phyloP scores from a whole-genome alignment of 805 yeast genomes.

The Yarrowia yakushimensis region DNA sequence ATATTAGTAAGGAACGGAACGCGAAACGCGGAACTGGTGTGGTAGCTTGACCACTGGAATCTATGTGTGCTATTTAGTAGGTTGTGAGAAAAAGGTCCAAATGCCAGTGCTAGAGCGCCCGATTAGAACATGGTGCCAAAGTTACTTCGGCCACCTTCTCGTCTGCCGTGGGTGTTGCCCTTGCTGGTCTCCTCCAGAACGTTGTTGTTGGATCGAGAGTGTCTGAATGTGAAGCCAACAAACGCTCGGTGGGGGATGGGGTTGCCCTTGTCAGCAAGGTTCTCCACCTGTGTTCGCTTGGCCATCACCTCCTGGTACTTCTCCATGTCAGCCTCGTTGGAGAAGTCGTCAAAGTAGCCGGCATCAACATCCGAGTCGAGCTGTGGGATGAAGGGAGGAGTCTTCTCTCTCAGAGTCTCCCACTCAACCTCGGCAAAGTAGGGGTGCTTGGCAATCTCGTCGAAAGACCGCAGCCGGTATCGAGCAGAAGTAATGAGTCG shows the following conservation, averaged over 20 bases:
- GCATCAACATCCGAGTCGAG: constrained; percentile 96
- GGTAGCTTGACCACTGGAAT: background rate
- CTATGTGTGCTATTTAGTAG: background rate
- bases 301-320: constrained; percentile 96
- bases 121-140: constrained; percentile 23
- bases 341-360: constrained; percentile 96
- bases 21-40: background rate
- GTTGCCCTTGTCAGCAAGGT: constrained; percentile 62
- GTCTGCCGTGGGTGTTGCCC: constrained; percentile 4
- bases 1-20: constrained; percentile 9
- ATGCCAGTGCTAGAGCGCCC: background rate
- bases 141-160: constrained; percentile 12
- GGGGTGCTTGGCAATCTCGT: constrained; percentile 72
- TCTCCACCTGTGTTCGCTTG: constrained; percentile 81
- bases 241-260: constrained; percentile 62
- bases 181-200: constrained; percentile 20
- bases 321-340: constrained; percentile 94
- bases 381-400: constrained; percentile 97
- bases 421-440: constrained; percentile 86
- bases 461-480: constrained; percentile 69
- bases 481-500: constrained; percentile 77
- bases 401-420: constrained; percentile 58
- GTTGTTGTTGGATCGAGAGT: constrained; percentile 43
- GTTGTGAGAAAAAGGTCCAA: background rate
- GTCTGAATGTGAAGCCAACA: constrained; percentile 95